Evolutionary conservation across 768 basidiomycete species (phyloP), one percentile per base, ranked within the genome.

Genomic region (Lentinula raphanica): DNA sequence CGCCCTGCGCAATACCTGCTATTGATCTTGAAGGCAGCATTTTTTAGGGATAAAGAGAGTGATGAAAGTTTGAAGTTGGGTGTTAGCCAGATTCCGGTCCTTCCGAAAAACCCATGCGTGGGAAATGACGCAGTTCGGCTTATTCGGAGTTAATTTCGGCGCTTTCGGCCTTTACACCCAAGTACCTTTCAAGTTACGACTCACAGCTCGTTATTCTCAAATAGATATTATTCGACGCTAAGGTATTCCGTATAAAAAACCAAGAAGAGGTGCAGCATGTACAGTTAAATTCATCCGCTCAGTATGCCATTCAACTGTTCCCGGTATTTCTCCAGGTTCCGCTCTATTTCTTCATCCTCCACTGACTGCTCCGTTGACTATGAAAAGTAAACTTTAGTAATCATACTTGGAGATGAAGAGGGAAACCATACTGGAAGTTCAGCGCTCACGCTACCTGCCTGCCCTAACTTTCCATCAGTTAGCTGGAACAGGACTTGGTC

Each of bases 401-500:
- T 42, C 29, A 28, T 56, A 60, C 45, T 44, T 25, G 62, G 44
- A 56, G 45, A 61, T 28, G 35, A 12, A 58, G 2, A 38, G 1
- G 5, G 48, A 51, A 27, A 19, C 77, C 90, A 68, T 70, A 95
- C 94, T 38, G 92, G 94, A 63, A 90, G 68, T 50, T 86, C 88
- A 31, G 78, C 82, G 36, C 80, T 80, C 50, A 88, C 91, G 25
- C 81, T 69, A 12, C 91, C 92, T 44, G 85, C 90, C 68, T 89
- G 83, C 5, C 94, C 94, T n/a, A 97, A 78, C 73, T 96, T 96
- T 55, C 95, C 97, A 62, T 98, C 87, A 8, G 97, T 99, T 59
- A 99, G 79, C 58, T 98, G 94, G 65, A 88, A 98, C 38, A 99
- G 69, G 13, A 99, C 91, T 69, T 95, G 97, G 68, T 99, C 97